Conservation (phyloP, 257 asterid genomes). For the Nicotiana obtusifolia region DNA sequence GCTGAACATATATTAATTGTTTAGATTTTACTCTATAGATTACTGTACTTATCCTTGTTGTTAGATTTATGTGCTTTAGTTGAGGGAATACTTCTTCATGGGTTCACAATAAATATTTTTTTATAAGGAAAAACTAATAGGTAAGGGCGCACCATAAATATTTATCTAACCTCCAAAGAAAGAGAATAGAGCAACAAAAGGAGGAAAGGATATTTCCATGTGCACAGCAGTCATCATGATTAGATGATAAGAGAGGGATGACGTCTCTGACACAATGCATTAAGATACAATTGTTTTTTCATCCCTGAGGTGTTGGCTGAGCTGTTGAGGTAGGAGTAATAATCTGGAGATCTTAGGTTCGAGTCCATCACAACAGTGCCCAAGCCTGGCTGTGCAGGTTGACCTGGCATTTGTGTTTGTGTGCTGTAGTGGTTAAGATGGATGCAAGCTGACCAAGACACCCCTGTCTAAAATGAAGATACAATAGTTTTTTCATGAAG, state of each 20-base stretch:
- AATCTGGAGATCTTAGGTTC: neutral
- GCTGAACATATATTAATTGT: neutral
- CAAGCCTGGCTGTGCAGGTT: neutral
- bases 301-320: neutral
- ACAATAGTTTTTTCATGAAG: neutral
- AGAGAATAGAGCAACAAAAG: neutral
- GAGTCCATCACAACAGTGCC: neutral
- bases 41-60: neutral
- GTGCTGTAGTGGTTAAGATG: neutral
- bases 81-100: neutral
- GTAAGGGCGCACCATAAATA: neutral
- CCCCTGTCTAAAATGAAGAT: neutral
- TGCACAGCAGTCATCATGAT: neutral
- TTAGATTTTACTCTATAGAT: neutral
- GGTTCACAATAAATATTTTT: neutral
- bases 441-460: neutral
- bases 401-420: neutral
- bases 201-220: neutral
- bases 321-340: neutral
- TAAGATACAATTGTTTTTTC: neutral
- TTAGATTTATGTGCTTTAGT: neutral
- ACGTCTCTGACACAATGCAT: neutral
- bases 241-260: neutral
- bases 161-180: neutral
- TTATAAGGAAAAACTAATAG: too few relatives aligned